These are phyloP conservation scores for Artemisia tridentata DNA, from an alignment of 129 eudicot species.

Conservation along the genomic window DNA sequence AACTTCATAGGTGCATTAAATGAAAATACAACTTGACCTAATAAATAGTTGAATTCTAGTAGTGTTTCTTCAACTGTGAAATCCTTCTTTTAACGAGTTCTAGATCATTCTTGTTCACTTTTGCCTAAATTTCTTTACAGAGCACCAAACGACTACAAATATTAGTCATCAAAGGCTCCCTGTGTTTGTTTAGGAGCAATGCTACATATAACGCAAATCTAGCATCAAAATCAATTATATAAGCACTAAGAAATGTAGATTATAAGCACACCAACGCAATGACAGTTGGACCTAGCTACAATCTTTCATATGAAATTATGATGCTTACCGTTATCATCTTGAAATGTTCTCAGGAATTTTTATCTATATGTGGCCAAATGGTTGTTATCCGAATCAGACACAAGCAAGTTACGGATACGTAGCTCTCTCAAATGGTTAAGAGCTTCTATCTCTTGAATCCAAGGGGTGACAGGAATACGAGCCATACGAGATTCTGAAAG, in stretches of 20 bases:
- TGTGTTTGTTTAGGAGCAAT: background rate
- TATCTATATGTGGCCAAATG: slow-evolving; percentile 4
- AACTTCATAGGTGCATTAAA: slow-evolving; percentile 11
- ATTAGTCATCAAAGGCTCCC: background rate
- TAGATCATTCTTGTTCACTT: background rate
- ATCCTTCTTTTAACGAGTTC: background rate
- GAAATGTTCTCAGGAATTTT: background rate
- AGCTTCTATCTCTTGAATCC: too few species aligned
- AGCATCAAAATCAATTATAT: background rate
- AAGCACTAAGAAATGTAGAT: background rate
- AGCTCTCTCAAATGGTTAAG: too few species aligned
- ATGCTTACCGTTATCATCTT: background rate
- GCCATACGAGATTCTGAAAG: too few species aligned
- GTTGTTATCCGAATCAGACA: too few species aligned
- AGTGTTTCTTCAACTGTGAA: background rate
- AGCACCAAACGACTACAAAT: background rate
- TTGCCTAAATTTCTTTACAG: slow-evolving; percentile 7
- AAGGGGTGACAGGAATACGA: too few species aligned
- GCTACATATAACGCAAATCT: background rate
- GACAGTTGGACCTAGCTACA: background rate
- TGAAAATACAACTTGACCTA: slow-evolving; percentile 6
- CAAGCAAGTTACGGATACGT: too few species aligned
- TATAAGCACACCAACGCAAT: background rate
- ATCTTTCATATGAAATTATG: slow-evolving; percentile 1
- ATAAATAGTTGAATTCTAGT: background rate